phyloP scores from a whole-genome alignment of 1,284 basidiomycete species.

The Singerocomus inundabilis region DNA sequence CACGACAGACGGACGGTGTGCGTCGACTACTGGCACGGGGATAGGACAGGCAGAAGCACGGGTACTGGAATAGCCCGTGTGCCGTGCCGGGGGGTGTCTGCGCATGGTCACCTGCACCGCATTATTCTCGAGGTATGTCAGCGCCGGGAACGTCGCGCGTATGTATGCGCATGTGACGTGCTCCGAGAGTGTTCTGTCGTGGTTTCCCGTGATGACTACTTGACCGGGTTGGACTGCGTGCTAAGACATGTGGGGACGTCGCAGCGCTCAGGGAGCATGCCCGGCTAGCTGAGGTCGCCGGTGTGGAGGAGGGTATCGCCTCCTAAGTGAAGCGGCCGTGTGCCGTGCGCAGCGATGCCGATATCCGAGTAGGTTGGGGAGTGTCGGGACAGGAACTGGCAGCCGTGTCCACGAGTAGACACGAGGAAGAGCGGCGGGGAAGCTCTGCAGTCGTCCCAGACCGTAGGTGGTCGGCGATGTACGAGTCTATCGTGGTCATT shows the following conservation, averaged over 20 bases:
- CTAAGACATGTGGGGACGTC: constrained; percentile 27
- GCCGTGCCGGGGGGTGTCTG: constrained; percentile 19
- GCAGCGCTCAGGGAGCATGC: constrained; percentile 34
- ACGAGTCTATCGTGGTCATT: constrained; percentile 1
- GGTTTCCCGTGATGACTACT: constrained; percentile 25
- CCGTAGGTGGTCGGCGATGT: neutral
- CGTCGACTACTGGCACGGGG: neutral
- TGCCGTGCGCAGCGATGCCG: constrained; percentile 39
- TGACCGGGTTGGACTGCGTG: constrained; percentile 15
- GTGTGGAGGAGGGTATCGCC: constrained; percentile 47
- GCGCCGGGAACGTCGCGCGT: constrained; percentile 9
- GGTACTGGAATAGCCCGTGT: constrained; percentile 18
- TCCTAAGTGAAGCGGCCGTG: constrained; percentile 33
- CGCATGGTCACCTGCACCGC: constrained; percentile 12
- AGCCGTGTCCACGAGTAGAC: constrained; percentile 38
- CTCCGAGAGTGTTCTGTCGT: constrained; percentile 15
- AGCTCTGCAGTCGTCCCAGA: constrained; percentile 6
- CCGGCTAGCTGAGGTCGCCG: constrained; percentile 39
- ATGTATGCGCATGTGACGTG: constrained; percentile 8
- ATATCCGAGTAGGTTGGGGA: constrained; percentile 12
- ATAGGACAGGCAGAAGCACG: constrained; percentile 3
- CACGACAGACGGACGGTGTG: neutral
- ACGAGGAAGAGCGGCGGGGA: constrained; percentile 12
- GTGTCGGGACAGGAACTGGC: constrained; percentile 55
- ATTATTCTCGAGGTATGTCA: constrained; percentile 20